phyloP scores from a whole-genome alignment of 163 green algal genomes.

The Volvox carteri region DNA sequence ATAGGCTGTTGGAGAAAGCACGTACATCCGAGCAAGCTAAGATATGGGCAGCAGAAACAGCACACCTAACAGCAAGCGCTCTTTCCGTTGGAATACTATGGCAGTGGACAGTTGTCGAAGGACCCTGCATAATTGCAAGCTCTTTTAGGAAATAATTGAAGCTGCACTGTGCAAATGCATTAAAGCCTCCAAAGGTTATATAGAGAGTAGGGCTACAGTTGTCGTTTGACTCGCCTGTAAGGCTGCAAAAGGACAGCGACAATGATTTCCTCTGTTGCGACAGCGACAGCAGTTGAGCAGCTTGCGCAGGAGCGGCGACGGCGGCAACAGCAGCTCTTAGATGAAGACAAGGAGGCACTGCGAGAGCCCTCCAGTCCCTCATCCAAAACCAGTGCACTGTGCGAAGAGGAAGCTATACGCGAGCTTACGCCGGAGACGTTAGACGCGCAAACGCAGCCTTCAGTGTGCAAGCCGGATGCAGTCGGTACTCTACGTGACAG shows the following conservation, averaged over 20 bases:
- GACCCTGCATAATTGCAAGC: too few species aligned
- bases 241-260: not conserved
- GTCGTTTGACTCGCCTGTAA: not conserved
- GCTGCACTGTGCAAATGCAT: too few species aligned
- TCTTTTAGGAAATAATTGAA: too few species aligned
- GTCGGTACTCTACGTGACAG: not conserved
- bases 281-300: not conserved
- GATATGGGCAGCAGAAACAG: too few species aligned
- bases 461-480: not conserved
- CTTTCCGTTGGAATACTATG: too few species aligned
- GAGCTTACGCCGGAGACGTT: not conserved
- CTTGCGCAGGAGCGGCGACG: not conserved
- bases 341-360: not conserved
- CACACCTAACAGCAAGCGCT: too few species aligned
- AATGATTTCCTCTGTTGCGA: conserved; percentile 32
- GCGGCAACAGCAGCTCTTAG: not conserved
- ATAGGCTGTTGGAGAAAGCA: too few species aligned
- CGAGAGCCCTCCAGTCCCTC: not conserved
- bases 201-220: too few species aligned
- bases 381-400: not conserved
- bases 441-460: not conserved
- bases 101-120: too few species aligned
- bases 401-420: not conserved
- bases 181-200: too few species aligned
- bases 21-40: too few species aligned